Base-by-base conservation (phyloP, 805 yeast genomes). In the Metschnikowia matae region DNA sequence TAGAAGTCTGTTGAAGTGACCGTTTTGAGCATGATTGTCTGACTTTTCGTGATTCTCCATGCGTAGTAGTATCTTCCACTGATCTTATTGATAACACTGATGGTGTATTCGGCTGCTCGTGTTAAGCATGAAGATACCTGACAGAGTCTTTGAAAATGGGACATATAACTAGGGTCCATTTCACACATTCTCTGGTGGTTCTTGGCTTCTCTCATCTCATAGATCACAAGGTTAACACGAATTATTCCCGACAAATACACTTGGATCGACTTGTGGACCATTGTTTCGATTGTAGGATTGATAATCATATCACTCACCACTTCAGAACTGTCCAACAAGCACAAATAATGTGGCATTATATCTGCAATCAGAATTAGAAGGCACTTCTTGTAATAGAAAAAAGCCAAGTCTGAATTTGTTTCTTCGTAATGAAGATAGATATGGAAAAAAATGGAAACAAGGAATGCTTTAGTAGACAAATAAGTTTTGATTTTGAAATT, bases 11-110 rank as follows among this genome's bases (percentile, higher is more conserved):
- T 56, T 17, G 67, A 62, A 0, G 53, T 62, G 10, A 80, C 50
- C 4, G 76, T 47, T 21, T 64, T 67, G 11, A 75, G 54, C 18
- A 82, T 57, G 41, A 69, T 74, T 5, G 63, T 63, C 46, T 78
- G 80, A 0, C 87, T 84, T 57, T 83, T 84, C 35, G 80, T 73
- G 61, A 85, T 75, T 65, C 86, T 77, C 82, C 84, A 82, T 2
- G 89, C 86, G 60, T 83, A 83, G 51, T 81, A 82, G 60, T 83
- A 85, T 54, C 81, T 74, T 23, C 68, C 71, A 18, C 87, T 80
- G 34, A 85, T 65, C 37, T 72, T 70, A 17, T 67, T 73, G 17
- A 71, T 53, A 3, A 55, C 57, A 7, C 51, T 47, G 15, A 57
- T 53, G 4, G 54, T 55, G 43, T 48, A 57, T 44, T 55, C 66